Evolutionary conservation across 176 grass and related monocot species (phyloP), one percentile per base, ranked within the genome.

Genomic region (Triticum turgidum): DNA sequence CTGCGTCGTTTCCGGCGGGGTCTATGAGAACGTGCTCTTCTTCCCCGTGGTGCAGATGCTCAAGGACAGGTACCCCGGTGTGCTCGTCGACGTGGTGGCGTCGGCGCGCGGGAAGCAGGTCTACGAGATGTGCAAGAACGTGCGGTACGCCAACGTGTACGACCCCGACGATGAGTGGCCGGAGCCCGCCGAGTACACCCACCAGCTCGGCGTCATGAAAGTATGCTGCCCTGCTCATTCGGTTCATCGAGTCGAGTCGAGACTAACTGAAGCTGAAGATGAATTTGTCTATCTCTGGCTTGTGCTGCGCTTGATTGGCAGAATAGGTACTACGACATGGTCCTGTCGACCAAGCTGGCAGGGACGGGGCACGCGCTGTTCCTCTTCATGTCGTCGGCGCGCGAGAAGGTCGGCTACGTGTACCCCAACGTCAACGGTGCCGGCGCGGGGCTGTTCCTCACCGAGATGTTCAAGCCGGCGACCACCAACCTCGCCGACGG

Each of bases 21-120:
- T 95, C 4, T 98, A 98, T 71, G 96, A 98, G 89, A 98, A 98
- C 94, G 84, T 98, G 73, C 88, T 98, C 78, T 98, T 93, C 90
- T 92, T 98, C 83, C 96, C 96, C 18, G 89, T 90, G 21, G 88
- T 98, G 81, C 96, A 98, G 88, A 65, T 95, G 81, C 87, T 98
- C 83, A 87, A 79, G 88, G 91, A 98, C 83, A 45, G 96, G 34
- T 98, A 94, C 88, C 96, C 96, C 21, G 96, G 96, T 64, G 96
- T 98, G 76, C 84, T 66, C n/a, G 37, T 98, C 4, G 96, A 98
- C 77, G 68, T 98, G 22, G 76, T 98, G 21, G 82, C 96, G 20
- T 87, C 93, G 4, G 77, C 84, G 12, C 85, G 96, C 59, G 96
- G 96, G 7, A 98, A 98, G 84, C 93, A 98, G 86, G 89, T 91